Conservation (phyloP, 768 basidiomycete genomes). For the Chalciporus piperatus region DNA sequence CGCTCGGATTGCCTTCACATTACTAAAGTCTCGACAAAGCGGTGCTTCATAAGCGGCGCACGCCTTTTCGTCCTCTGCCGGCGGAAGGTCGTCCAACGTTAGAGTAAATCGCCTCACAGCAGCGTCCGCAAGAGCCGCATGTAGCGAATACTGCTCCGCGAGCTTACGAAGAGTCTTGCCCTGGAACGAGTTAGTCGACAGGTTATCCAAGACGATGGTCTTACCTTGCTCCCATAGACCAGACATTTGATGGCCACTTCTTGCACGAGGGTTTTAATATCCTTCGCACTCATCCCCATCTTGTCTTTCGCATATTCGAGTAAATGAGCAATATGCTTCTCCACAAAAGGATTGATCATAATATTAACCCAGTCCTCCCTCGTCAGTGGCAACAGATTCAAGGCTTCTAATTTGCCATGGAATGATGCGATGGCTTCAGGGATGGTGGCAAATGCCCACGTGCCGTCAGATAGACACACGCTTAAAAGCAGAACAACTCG, state of each 20-base stretch:
- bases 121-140: constrained; percentile 40
- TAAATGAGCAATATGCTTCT: constrained; percentile 49
- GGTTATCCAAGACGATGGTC: not conserved
- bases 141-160: constrained; percentile 46
- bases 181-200: constrained; percentile 31
- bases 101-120: constrained; percentile 52
- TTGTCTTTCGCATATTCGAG: constrained; percentile 47
- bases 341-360: constrained; percentile 68
- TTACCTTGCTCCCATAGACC: constrained; percentile 53
- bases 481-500: constrained; percentile 74
- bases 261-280: constrained; percentile 47
- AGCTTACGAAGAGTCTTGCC: constrained; percentile 66
- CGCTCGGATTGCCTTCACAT: constrained; percentile 27
- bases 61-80: constrained; percentile 46
- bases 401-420: constrained; percentile 50
- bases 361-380: constrained; percentile 59
- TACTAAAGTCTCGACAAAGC: constrained; percentile 54
- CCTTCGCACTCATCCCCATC: constrained; percentile 42
- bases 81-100: constrained; percentile 53
- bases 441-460: constrained; percentile 27
- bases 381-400: constrained; percentile 56
- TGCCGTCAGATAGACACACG: constrained; percentile 46
- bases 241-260: constrained; percentile 62
- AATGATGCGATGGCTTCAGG: constrained; percentile 31
- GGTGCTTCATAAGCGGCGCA: constrained; percentile 45